Evolutionary conservation across 2,329 filamentous ascomycete species (phyloP).

Genomic region (Stemphylium beticola): DNA sequence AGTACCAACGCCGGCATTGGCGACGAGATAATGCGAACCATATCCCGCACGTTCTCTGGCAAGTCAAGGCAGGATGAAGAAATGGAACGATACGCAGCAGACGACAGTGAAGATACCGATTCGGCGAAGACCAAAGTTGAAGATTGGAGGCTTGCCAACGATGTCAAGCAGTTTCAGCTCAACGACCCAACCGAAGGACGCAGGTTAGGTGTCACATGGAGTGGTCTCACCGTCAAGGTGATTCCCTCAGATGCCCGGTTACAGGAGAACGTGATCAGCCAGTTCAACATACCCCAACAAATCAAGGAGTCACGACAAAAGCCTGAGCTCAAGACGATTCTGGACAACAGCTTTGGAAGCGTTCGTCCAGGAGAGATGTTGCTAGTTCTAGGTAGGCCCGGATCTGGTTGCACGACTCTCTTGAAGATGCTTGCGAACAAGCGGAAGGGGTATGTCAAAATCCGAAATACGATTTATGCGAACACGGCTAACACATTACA

Average conservation of each 20-base stretch:
- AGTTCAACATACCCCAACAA: slow-evolving; percentile 52
- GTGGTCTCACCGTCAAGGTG: slow-evolving; percentile 75
- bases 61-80: slow-evolving; percentile 19
- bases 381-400: slow-evolving; percentile 72
- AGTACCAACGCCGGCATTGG: slow-evolving; percentile 9
- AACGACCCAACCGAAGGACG: slow-evolving; percentile 24
- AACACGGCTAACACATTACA: too few species aligned
- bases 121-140: slow-evolving; percentile 28
- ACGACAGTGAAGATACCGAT: slow-evolving; percentile 4
- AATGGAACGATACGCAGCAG: slow-evolving; percentile 2
- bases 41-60: slow-evolving; percentile 27
- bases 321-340: slow-evolving; percentile 61
- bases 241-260: slow-evolving; percentile 66
- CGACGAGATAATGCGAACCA: slow-evolving; percentile 19
- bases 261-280: slow-evolving; percentile 63
- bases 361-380: slow-evolving; percentile 74
- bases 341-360: slow-evolving; percentile 69
- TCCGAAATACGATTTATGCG: too few species aligned
- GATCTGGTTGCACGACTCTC: slow-evolving; percentile 60
- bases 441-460: slow-evolving; percentile 61
- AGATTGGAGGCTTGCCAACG: slow-evolving; percentile 29
- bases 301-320: slow-evolving; percentile 54
- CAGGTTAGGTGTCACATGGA: slow-evolving; percentile 69
- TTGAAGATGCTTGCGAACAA: slow-evolving; percentile 65
- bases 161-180: slow-evolving; percentile 24